Percentiles rank a stretch among this genome's conserved stretches.
These are phyloP conservation scores for Citropsis articulata DNA, from an alignment of 345 rosid genomes.

Conservation along the genomic window DNA sequence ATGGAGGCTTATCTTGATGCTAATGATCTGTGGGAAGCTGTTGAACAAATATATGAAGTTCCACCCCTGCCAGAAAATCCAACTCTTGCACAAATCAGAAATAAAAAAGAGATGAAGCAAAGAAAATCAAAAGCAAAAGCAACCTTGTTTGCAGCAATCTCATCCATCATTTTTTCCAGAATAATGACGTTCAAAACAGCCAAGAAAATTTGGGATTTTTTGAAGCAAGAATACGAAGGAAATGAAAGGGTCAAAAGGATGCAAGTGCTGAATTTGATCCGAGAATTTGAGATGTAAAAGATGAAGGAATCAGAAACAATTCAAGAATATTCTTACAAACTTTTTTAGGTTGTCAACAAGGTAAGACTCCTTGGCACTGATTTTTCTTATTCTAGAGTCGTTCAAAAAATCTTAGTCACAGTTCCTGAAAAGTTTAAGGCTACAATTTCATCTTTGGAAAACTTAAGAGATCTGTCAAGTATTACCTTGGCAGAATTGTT, in stretches of 20 bases:
- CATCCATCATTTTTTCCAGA: not conserved
- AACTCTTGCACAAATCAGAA: not conserved
- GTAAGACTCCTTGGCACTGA: constrained; percentile 4
- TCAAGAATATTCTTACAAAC: not conserved
- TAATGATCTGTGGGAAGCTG: constrained; percentile 8
- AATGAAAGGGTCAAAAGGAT: not conserved
- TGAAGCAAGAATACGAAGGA: constrained; percentile 4
- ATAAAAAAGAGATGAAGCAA: not conserved
- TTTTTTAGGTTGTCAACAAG: not conserved
- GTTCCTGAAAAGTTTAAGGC: constrained; percentile 10
- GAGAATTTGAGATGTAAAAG: constrained; percentile 4
- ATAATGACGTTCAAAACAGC: not conserved
- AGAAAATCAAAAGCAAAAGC: not conserved
- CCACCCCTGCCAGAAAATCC: not conserved
- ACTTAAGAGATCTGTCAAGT: constrained; percentile 9
- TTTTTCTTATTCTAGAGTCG: constrained; percentile 11
- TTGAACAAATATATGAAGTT: constrained; percentile 11
- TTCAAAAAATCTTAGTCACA: constrained; percentile 8
- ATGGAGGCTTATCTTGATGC: constrained; percentile 15
- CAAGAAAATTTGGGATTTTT: not conserved
- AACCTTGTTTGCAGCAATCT: too few species aligned
- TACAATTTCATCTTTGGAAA: constrained; percentile 6
- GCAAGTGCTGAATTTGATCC: not conserved
- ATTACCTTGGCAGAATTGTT: constrained; percentile 11
- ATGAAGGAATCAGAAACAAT: not conserved